Conservation (phyloP, 1,284 basidiomycete species). For the Apiotrichum montevideense region DNA sequence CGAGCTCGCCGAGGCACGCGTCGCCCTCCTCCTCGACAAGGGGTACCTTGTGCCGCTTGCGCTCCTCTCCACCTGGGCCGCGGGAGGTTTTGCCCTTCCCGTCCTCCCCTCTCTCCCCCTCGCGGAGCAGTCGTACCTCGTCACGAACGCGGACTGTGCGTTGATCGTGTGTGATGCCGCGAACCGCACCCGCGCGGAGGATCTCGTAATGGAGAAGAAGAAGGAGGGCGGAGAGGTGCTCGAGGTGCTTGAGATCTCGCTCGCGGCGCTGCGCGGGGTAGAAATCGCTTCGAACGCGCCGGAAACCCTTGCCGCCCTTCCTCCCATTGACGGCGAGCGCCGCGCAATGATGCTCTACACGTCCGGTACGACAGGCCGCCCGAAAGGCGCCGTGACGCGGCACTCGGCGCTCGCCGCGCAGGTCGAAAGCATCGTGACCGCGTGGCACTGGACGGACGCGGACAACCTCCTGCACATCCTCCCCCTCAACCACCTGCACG, state of each 20-base stretch:
- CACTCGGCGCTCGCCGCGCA: constrained; percentile 38
- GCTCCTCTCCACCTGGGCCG: constrained; percentile 26
- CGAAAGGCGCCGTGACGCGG: constrained; percentile 41
- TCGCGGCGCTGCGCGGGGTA: constrained; percentile 1
- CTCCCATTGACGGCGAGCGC: constrained; percentile 21
- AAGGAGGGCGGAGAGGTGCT: constrained; percentile 9
- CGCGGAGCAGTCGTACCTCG: constrained; percentile 37
- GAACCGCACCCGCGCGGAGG: constrained; percentile 24
- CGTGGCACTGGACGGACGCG: constrained; percentile 34
- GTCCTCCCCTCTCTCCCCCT: constrained; percentile 35
- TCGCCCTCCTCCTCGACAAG: constrained; percentile 26
- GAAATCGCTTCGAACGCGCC: background rate
- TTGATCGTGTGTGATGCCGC: constrained; percentile 29
- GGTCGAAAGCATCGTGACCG: constrained; percentile 26
- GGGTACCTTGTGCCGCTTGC: constrained; percentile 27
- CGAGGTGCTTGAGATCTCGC: constrained; percentile 9
- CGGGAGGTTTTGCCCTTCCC: constrained; percentile 35
- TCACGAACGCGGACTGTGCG: constrained; percentile 26
- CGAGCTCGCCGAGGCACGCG: constrained; percentile 19
- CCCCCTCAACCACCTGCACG: constrained; percentile 42
- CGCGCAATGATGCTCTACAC: constrained; percentile 44
- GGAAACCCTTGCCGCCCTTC: background rate
- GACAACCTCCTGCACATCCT: constrained; percentile 34
- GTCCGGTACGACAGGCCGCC: constrained; percentile 37
- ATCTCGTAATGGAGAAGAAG: constrained; percentile 20